These are phyloP conservation scores for Ophiostoma populinum DNA, from an alignment of 2,329 filamentous ascomycete genomes.

Conservation along the genomic window DNA sequence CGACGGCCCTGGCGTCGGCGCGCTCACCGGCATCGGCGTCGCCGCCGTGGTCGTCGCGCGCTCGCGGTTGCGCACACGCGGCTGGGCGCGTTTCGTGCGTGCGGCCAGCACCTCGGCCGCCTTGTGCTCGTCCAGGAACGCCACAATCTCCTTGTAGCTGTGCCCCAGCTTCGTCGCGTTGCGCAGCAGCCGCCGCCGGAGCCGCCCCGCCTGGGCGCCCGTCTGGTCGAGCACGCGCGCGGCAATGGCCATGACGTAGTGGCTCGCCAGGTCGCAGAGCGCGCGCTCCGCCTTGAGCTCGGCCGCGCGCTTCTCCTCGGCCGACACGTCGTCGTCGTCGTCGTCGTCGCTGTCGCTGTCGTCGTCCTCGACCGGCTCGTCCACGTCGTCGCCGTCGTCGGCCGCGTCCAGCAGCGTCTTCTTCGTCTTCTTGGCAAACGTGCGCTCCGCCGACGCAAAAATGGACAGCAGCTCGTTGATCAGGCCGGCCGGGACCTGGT, in stretches of 20 bases:
- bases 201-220: slow-evolving; percentile 40
- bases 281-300: slow-evolving; percentile 67
- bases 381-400: slow-evolving; percentile 57
- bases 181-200: slow-evolving; percentile 54
- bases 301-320: slow-evolving; percentile 41
- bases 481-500: slow-evolving; percentile 45
- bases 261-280: slow-evolving; percentile 70
- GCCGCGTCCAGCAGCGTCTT: slow-evolving; percentile 45
- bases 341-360: slow-evolving; percentile 47
- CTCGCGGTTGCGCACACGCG: slow-evolving; percentile 15
- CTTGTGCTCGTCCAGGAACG: slow-evolving; percentile 58
- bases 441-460: slow-evolving; percentile 59
- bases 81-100: too few relatives aligned
- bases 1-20: slow-evolving; percentile 1
- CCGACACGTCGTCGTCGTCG: slow-evolving; percentile 37
- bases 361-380: slow-evolving; percentile 42
- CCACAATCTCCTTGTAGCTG: slow-evolving; percentile 73
- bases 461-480: slow-evolving; percentile 54
- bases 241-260: slow-evolving; percentile 65
- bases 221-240: slow-evolving; percentile 55
- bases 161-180: slow-evolving; percentile 68
- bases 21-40: background rate
- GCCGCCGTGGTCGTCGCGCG: slow-evolving; percentile 1
- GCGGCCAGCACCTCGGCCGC: slow-evolving; percentile 25
- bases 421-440: slow-evolving; percentile 53